Percentiles rank a stretch among this genome's conserved stretches.
These are phyloP conservation scores for Cardamine chenopodiifolia DNA, from an alignment of 345 rosid genomes.

Conservation along the genomic window DNA sequence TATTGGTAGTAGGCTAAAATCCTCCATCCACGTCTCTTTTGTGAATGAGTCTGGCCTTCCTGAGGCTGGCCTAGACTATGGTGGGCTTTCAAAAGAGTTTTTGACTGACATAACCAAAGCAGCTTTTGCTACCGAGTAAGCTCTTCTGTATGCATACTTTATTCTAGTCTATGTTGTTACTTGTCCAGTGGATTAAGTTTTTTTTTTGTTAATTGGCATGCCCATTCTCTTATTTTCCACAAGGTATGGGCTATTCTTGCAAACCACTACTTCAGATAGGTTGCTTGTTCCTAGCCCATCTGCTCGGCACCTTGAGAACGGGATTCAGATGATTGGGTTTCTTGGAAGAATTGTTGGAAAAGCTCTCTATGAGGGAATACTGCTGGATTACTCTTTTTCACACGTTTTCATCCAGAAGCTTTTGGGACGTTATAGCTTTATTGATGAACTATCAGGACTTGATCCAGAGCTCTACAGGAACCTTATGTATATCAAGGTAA, in stretches of 20 bases:
- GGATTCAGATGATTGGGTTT: constrained; percentile 91
- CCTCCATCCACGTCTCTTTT: constrained; percentile 92
- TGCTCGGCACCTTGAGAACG: constrained; percentile 83
- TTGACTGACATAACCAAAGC: constrained; percentile 92
- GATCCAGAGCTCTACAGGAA: constrained; percentile 93
- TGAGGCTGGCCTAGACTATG: constrained; percentile 98
- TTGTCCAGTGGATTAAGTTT: constrained; percentile 23
- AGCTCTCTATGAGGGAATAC: constrained; percentile 95
- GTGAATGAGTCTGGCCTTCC: constrained; percentile 96
- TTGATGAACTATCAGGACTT: constrained; percentile 92
- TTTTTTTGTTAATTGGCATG: constrained; percentile 5
- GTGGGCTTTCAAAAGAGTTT: constrained; percentile 96
- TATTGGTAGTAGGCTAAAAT: constrained; percentile 84
- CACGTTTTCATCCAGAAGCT: constrained; percentile 92
- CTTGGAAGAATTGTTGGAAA: constrained; percentile 98
- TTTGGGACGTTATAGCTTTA: constrained; percentile 94
- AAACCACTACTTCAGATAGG: constrained; percentile 82
- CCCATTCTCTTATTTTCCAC: constrained; percentile 22
- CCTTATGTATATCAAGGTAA: constrained; percentile 96
- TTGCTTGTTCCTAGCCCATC: constrained; percentile 85
- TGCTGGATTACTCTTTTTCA: constrained; percentile 91
- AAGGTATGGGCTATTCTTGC: constrained; percentile 90
- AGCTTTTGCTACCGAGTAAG: constrained; percentile 93
- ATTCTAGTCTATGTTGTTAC: constrained; percentile 18
- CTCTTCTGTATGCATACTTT: constrained; percentile 31